phyloP scores from a whole-genome alignment of 164 flowering plant genomes.

The Amborella trichopoda region DNA sequence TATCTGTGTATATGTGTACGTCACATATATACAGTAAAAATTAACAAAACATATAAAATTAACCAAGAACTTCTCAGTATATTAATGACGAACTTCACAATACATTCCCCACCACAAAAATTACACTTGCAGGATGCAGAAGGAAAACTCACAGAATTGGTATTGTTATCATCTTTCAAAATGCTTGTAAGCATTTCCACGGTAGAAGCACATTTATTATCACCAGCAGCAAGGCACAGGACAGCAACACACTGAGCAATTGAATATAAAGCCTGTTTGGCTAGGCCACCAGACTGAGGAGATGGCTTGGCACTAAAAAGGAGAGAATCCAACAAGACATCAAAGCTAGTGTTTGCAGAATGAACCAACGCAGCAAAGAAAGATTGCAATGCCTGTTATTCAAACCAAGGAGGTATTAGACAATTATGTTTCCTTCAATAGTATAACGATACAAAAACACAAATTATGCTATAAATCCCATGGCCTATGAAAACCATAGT shows the following conservation, averaged over 20 bases:
- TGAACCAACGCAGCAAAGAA: conserved; percentile 79
- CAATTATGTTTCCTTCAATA: too few relatives aligned
- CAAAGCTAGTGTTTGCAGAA: conserved; percentile 90
- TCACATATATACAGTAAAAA: too few relatives aligned
- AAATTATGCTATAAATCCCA: too few relatives aligned
- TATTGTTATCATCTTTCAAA: conserved; percentile 61
- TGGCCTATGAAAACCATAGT: too few relatives aligned
- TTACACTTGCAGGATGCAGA: too few relatives aligned
- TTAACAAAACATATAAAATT: too few relatives aligned
- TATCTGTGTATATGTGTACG: too few relatives aligned
- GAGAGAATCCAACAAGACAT: conserved; percentile 76
- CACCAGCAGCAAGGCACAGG: conserved; percentile 97
- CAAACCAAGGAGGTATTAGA: too few relatives aligned
- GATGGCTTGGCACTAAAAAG: conserved; percentile 88
- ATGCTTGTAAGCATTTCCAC: conserved; percentile 80
- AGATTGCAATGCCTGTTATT: conserved; percentile 69
- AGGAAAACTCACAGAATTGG: conserved; percentile 53
- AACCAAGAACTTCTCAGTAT: too few relatives aligned
- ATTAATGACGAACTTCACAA: too few relatives aligned
- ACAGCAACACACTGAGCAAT: conserved; percentile 99
- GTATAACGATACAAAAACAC: too few relatives aligned
- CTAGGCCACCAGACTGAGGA: conserved; percentile 83
- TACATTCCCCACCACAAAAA: too few relatives aligned
- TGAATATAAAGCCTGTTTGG: conserved; percentile 85
- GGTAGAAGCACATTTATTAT: conserved; percentile 81